Evolutionary conservation across 2,329 filamentous ascomycete genomes (phyloP).

Genomic region (Elsinoe necatrix): DNA sequence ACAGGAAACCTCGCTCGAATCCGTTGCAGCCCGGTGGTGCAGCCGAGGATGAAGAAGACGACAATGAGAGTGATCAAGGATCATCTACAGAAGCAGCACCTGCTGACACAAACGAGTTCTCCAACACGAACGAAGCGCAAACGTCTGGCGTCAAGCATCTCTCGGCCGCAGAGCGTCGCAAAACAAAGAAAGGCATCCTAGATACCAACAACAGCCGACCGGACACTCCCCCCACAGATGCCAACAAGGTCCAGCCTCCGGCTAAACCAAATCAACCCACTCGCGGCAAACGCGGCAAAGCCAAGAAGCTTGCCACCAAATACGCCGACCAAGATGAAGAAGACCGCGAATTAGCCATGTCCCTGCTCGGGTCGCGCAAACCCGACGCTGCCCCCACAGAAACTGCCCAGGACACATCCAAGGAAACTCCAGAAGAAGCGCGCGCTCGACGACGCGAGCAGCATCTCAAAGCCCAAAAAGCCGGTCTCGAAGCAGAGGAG

Average conservation of each 20-base stretch:
- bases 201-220: constrained; percentile 16
- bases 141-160: constrained; percentile 27
- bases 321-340: constrained; percentile 94
- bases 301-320: constrained; percentile 79
- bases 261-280: constrained; percentile 28
- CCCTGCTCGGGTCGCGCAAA: constrained; percentile 69
- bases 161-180: constrained; percentile 32
- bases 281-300: constrained; percentile 71
- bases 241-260: constrained; percentile 18
- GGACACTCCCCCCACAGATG: constrained; percentile 19
- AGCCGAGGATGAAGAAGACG: constrained; percentile 26
- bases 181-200: constrained; percentile 29
- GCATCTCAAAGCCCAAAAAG: constrained; percentile 66
- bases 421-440: constrained; percentile 57
- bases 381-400: constrained; percentile 63
- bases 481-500: constrained; percentile 70
- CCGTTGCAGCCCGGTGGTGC: constrained; percentile 19
- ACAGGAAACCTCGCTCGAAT: constrained; percentile 14
- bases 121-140: constrained; percentile 16
- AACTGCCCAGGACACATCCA: constrained; percentile 48
- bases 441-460: constrained; percentile 69
- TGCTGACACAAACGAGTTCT: constrained; percentile 7
- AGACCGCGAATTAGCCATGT: constrained; percentile 74
- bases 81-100: constrained; percentile 15
- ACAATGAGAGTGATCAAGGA: constrained; percentile 27